Evolutionary conservation across 2,329 filamentous ascomycete species (phyloP), one percentile per base, ranked within the genome.

Genomic region (Pseudogymnoascus sp.): DNA sequence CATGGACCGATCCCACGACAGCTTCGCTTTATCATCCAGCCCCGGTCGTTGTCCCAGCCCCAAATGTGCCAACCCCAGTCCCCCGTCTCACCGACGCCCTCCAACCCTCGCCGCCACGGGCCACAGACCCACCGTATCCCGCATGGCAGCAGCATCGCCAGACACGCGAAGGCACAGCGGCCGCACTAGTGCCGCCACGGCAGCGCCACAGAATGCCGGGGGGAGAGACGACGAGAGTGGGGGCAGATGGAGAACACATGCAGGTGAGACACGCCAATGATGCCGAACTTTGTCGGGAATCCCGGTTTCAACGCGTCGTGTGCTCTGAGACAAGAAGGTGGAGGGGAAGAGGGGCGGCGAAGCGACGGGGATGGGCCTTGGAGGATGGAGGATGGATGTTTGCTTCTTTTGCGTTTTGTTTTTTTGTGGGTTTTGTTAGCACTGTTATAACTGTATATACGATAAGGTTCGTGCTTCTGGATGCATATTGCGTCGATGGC

Each of bases 401-500:
- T 53, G 47, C 47, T 53, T 53, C 24, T 53, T 31, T 31, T 53
- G 42, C 26, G 44, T 29, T 29, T 53, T 53, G 26, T 21, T 53
- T 31, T 44, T 53, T 53, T 53, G 47, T 53, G 47, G 47, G 47
- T 53, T 53, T 53, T 53, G 47, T 31, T 31, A 19, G 47, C 26
- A 53, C n/a, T 31, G 47, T 11, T 31, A 53, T 53, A 53, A 53
- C 47, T 31, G 47, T 53, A 53, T 53, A 53, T 31, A 19, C 47
- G 26, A 53, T 53, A 53, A 53, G 47, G 47, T 53, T 53, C 47
- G 47, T 53, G 47, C 47, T 53, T 53, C 47, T 53, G 47, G 47
- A 53, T 53, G 26, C 26, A 53, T 53, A 53, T 53, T 53, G 47
- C 47, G 47, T 31, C n/a, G 47, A 53, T 53, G 47, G 47, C 26